These are phyloP conservation scores for Candida silvatica DNA, from an alignment of 805 yeast species.

Conservation along the genomic window DNA sequence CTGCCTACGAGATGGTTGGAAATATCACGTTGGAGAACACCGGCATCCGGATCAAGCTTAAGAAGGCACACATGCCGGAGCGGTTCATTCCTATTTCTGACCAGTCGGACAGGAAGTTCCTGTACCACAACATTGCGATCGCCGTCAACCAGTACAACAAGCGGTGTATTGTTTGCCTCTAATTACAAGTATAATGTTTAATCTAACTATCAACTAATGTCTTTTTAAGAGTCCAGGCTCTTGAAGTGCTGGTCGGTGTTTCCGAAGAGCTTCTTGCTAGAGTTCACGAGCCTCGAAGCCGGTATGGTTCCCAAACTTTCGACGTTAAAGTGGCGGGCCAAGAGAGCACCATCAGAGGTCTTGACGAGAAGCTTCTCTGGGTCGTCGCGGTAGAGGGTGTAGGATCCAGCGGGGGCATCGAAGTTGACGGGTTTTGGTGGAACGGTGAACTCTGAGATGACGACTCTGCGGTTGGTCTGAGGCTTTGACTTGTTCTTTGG, in stretches of 20 bases:
- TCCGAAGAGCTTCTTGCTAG: conserved; percentile 41
- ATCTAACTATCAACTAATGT: neutral
- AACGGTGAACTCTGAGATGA: conserved; percentile 31
- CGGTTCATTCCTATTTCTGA: conserved; percentile 75
- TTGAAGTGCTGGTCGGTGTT: conserved; percentile 7
- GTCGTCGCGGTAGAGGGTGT: conserved; percentile 11
- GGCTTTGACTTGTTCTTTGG: conserved; percentile 21
- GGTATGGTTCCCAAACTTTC: conserved; percentile 46
- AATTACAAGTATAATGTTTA: neutral
- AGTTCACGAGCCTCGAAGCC: conserved; percentile 33
- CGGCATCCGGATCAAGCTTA: conserved; percentile 64
- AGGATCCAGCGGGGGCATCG: conserved; percentile 17
- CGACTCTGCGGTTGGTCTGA: conserved; percentile 30
- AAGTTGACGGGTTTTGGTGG: neutral
- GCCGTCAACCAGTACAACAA: conserved; percentile 81
- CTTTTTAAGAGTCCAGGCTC: neutral
- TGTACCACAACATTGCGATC: conserved; percentile 64
- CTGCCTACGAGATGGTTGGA: conserved; percentile 53
- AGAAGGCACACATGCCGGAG: conserved; percentile 29
- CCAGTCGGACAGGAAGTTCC: conserved; percentile 46
- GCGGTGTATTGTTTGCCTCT: conserved; percentile 23
- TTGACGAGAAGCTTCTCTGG: conserved; percentile 15
- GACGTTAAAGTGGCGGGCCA: conserved; percentile 33
- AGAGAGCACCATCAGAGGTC: conserved; percentile 35
- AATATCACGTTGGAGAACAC: conserved; percentile 69